A percentile compares a stretch with the other conserved stretches of the same genome.
Conservation (phyloP, 2,329 filamentous ascomycete species). For the Scedosporium aurantiacum region DNA sequence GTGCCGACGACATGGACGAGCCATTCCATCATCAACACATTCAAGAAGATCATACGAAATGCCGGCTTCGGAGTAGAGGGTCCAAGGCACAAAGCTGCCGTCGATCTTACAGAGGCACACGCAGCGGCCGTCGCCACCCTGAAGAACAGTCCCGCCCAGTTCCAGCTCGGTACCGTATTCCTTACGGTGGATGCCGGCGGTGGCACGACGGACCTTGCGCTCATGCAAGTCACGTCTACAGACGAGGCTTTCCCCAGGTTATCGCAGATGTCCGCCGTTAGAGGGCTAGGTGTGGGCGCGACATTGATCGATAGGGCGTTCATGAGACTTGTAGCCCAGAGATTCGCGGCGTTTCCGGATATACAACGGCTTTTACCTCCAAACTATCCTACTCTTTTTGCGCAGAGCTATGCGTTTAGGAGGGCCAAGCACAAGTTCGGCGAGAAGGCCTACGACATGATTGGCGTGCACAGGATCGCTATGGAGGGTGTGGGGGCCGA, state of each 20-base stretch:
- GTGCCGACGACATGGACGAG: conserved; percentile 46
- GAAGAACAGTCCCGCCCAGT: conserved; percentile 27
- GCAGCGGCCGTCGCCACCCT: conserved; percentile 35
- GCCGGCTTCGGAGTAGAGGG: conserved; percentile 38
- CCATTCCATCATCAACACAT: conserved; percentile 37
- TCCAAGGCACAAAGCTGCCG: conserved; percentile 22
- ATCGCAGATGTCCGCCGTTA: conserved; percentile 25
- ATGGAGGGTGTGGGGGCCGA: conserved; percentile 31
- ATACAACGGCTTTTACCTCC: conserved; percentile 21
- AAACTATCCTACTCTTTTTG: conserved; percentile 24
- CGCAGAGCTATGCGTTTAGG: conserved; percentile 25
- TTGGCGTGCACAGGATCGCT: conserved; percentile 27
- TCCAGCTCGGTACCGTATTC: conserved; percentile 27
- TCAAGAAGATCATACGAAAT: conserved; percentile 32
- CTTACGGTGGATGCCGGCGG: conserved; percentile 34
- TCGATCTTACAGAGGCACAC: conserved; percentile 37
- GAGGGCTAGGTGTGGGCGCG: conserved; percentile 33
- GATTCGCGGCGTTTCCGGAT: conserved; percentile 25
- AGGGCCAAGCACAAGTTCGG: conserved; percentile 32
- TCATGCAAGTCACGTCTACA: conserved; percentile 28
- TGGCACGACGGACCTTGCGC: conserved; percentile 33
- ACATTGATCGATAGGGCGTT: conserved; percentile 35
- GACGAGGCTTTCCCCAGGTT: conserved; percentile 18
- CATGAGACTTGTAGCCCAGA: conserved; percentile 23
- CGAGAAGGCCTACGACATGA: conserved; percentile 29